phyloP scores from a whole-genome alignment of 2,329 filamentous ascomycete species.

The Sporothrix luriei region DNA sequence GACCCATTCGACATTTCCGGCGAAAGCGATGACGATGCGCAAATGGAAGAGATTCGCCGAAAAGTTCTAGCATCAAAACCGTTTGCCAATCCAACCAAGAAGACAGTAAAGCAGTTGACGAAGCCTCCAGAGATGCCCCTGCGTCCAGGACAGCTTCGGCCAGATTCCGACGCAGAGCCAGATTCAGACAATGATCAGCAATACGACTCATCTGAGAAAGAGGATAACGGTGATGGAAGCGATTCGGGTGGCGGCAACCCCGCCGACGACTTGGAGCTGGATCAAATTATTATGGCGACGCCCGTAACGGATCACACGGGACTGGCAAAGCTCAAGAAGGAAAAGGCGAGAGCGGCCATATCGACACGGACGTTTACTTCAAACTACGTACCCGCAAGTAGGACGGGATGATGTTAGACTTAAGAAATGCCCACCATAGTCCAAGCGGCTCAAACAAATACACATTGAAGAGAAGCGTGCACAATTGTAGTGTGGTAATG shows the following conservation, averaged over 20 bases:
- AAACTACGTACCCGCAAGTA: constrained; percentile 53
- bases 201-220: constrained; percentile 29
- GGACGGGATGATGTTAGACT: constrained; percentile 45
- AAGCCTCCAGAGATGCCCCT: constrained; percentile 67
- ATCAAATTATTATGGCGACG: constrained; percentile 89
- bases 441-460: not conserved
- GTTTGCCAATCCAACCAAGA: constrained; percentile 64
- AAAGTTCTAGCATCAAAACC: constrained; percentile 90
- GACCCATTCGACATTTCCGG: constrained; percentile 79
- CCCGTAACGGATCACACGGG: constrained; percentile 86
- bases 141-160: constrained; percentile 57
- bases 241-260: constrained; percentile 49
- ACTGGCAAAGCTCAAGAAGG: constrained; percentile 58
- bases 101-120: constrained; percentile 45
- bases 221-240: not conserved
- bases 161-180: constrained; percentile 69
- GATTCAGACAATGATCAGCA: constrained; percentile 63
- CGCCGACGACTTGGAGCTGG: constrained; percentile 77
- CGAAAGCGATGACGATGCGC: constrained; percentile 68
- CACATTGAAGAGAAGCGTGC: not conserved
- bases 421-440: not conserved
- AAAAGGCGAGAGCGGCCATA: constrained; percentile 52
- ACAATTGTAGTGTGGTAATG: no score
- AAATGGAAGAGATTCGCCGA: constrained; percentile 89
- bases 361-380: constrained; percentile 58